Base-by-base conservation (phyloP, 2,329 filamentous ascomycete species). In the Intubia oerlemansii region DNA sequence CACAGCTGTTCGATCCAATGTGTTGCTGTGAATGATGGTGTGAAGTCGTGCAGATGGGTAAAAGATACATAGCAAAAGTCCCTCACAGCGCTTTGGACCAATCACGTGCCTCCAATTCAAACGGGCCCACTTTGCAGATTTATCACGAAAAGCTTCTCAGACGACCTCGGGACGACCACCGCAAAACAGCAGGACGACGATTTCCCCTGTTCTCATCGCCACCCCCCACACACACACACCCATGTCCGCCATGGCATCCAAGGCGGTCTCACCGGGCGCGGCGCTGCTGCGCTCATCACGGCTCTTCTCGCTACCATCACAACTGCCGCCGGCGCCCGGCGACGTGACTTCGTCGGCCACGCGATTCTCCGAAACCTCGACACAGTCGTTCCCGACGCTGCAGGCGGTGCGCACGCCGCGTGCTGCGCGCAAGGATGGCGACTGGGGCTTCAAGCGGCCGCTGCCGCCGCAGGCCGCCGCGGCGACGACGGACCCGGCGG, bases 391-490 rank as follows among this genome's bases (percentile, higher is more conserved):
- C 50, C 85, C 85, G n/a, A 81, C 71, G 29, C 66, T 77, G 46
- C 78, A 88, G 45, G 67, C 82, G 36, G 76, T 95, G 44, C 72
- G 74, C 10, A 84, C 81, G 1, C 74, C 81, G 5, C 54, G 62
- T 25, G 62, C 69, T 12, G 84, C 82, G 7, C 62, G 80, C 15
- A 56, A 60, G 23, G 67, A 67, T 43, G 85, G 85, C 20, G 85
- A 95, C 44, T 95, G 85, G 84, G 85, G 85, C 10, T 56, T 93
- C 41, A 95, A 95, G 55, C 62, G 85, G 31, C 62, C 81, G 1
- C 57, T 95, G 5, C 85, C 85, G 2, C 53, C 74, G 7, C 74
- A 74, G 46, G 71, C 75, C 4, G 84, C 80, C 5, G 66, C 69
- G 13, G 66, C 67, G 30, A 70, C 69, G 6, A 68, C 72, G 6